These are phyloP conservation scores for Trichoderma sp. DNA, from an alignment of 2,329 filamentous ascomycete genomes.

Conservation along the genomic window DNA sequence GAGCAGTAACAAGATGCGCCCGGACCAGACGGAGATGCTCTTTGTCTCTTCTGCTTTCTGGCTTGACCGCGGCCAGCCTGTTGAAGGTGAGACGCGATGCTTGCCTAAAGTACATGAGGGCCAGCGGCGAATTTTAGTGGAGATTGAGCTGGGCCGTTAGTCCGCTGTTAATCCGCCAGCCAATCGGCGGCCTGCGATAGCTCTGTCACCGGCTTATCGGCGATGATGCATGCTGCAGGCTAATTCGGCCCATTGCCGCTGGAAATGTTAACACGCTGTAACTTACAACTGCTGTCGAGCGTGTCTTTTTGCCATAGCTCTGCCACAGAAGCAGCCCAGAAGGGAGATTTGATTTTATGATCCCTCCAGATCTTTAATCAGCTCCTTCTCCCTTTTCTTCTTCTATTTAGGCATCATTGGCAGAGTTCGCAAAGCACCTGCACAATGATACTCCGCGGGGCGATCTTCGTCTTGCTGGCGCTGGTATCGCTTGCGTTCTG, in stretches of 20 bases:
- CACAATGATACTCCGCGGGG: slow-evolving; percentile 51
- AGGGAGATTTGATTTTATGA: background rate
- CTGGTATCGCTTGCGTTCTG: slow-evolving; percentile 54
- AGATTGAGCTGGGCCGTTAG: background rate
- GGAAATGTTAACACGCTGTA: slow-evolving; percentile 38
- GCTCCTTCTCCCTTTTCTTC: background rate
- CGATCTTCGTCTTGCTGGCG: slow-evolving; percentile 51
- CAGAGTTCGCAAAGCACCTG: slow-evolving; percentile 25
- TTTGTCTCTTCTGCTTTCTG: background rate
- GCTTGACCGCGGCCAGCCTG: background rate
- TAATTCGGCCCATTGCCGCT: slow-evolving; percentile 13
- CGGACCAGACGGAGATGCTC: background rate
- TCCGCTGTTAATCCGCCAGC: slow-evolving; percentile 20
- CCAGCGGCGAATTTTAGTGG: slow-evolving; percentile 7
- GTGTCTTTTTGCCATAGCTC: slow-evolving; percentile 15
- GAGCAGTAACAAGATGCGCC: background rate
- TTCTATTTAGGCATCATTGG: background rate
- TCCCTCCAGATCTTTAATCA: background rate
- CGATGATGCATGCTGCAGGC: background rate
- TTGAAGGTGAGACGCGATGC: slow-evolving; percentile 17
- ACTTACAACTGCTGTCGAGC: slow-evolving; percentile 19
- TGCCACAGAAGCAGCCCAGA: slow-evolving; percentile 6
- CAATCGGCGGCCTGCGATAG: slow-evolving; percentile 28
- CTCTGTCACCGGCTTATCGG: background rate
- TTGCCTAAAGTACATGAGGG: slow-evolving; percentile 2